Conservation (phyloP, 495 filamentous ascomycete genomes). For the Penicillium crystallinum region DNA sequence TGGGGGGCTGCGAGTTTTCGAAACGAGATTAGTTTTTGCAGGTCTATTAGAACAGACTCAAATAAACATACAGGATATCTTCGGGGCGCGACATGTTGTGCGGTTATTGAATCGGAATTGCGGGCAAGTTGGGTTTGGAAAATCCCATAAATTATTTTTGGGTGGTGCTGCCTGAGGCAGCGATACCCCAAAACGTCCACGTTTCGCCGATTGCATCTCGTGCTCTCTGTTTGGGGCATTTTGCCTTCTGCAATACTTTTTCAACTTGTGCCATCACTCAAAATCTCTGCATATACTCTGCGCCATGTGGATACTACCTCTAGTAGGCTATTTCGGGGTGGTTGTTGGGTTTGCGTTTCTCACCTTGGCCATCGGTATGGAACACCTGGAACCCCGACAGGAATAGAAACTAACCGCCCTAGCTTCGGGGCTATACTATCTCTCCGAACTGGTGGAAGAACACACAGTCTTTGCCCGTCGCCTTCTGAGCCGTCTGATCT, state of each 20-base stretch:
- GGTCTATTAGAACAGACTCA: neutral
- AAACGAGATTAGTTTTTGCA: neutral
- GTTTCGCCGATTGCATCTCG: conserved; percentile 5
- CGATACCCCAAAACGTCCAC: conserved; percentile 11
- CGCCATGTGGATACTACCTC: conserved; percentile 85
- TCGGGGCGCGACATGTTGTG: conserved; percentile 88
- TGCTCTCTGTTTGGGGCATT: neutral
- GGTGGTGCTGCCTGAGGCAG: conserved; percentile 26
- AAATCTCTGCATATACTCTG: neutral
- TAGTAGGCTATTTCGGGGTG: conserved; percentile 84
- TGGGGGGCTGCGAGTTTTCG: conserved; percentile 56
- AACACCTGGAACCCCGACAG: neutral
- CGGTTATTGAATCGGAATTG: conserved; percentile 1
- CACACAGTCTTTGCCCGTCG: conserved; percentile 89
- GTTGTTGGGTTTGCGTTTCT: conserved; percentile 88
- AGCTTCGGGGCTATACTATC: conserved; percentile 97
- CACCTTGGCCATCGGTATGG: conserved; percentile 82
- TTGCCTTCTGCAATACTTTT: neutral
- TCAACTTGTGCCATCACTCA: neutral
- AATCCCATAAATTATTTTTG: conserved; percentile 14
- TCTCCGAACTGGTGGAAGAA: conserved; percentile 96
- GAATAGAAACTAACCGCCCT: conserved; percentile 11
- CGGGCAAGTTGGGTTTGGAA: neutral
- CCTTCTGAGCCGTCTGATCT: conserved; percentile 78
- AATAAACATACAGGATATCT: conserved; percentile 68